These are phyloP conservation scores for Amanita rubescens DNA, from an alignment of 768 basidiomycete genomes.

Conservation along the genomic window DNA sequence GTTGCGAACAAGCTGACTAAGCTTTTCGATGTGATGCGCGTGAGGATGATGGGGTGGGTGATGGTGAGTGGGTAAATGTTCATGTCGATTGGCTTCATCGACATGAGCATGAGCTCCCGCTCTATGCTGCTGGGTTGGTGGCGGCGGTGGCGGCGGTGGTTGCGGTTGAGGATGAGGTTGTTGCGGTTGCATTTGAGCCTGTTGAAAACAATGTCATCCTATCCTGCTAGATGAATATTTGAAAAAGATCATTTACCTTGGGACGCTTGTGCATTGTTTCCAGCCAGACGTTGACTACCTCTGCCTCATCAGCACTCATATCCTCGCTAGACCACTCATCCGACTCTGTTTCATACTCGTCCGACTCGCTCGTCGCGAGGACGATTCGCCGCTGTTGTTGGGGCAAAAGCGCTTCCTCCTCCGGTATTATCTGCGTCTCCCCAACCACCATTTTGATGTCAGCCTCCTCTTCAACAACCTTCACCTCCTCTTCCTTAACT, in stretches of 20 bases:
- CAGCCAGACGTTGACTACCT: background rate
- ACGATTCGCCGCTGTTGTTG: slow-evolving; percentile 38
- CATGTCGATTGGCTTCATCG: slow-evolving; percentile 13
- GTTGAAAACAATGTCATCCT: background rate
- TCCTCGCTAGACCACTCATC: slow-evolving; percentile 59
- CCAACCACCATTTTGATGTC: background rate
- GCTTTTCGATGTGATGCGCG: slow-evolving; percentile 4
- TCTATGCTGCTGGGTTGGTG: slow-evolving; percentile 17
- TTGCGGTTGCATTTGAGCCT: slow-evolving; percentile 11
- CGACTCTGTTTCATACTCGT: slow-evolving; percentile 40
- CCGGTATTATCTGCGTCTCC: background rate
- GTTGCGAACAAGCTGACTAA: slow-evolving; percentile 16
- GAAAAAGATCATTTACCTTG: background rate
- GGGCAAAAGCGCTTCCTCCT: slow-evolving; percentile 17
- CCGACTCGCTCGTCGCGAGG: slow-evolving; percentile 45
- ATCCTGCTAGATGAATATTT: background rate
- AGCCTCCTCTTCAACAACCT: background rate
- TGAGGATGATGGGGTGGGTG: slow-evolving; percentile 9
- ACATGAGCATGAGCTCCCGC: slow-evolving; percentile 1
- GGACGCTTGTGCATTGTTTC: background rate
- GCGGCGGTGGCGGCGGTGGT: slow-evolving; percentile 7
- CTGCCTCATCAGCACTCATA: slow-evolving; percentile 25
- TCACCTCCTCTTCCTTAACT: background rate
- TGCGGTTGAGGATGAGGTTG: slow-evolving; percentile 10
- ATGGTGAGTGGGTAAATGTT: slow-evolving; percentile 17